phyloP scores from a whole-genome alignment of 2,329 filamentous ascomycete genomes.

The Ophiocordyceps robertsii region DNA sequence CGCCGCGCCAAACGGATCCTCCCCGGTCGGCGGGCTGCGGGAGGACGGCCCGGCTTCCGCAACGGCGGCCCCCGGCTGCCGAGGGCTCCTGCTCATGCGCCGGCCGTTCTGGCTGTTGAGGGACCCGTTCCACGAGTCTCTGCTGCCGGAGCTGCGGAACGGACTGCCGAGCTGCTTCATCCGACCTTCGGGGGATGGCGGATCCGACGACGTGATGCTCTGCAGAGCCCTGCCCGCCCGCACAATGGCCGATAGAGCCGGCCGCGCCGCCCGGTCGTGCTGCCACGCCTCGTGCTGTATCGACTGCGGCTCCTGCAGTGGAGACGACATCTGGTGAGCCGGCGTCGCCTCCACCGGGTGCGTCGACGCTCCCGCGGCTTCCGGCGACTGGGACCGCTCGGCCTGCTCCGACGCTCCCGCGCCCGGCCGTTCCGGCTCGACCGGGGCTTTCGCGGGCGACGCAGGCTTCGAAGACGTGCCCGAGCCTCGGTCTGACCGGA shows the following conservation, averaged over 20 bases:
- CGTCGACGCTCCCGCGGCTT: slow-evolving; percentile 9
- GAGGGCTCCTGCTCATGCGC: slow-evolving; percentile 17
- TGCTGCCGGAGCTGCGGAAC: slow-evolving; percentile 30
- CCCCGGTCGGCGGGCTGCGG: background rate
- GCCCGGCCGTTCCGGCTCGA: background rate
- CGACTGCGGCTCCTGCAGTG: slow-evolving; percentile 19
- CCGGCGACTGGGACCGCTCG: slow-evolving; percentile 4
- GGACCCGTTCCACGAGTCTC: slow-evolving; percentile 17
- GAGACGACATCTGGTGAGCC: slow-evolving; percentile 23
- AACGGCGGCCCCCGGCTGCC: slow-evolving; percentile 9
- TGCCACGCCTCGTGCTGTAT: slow-evolving; percentile 12
- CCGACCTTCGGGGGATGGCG: slow-evolving; percentile 39
- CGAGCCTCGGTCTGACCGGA: slow-evolving; percentile 6
- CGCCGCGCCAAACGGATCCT: slow-evolving; percentile 15
- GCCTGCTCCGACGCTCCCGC: slow-evolving; percentile 5
- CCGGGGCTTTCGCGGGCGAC: background rate
- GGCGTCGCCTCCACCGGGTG: slow-evolving; percentile 18
- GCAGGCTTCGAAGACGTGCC: background rate
- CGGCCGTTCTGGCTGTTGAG: slow-evolving; percentile 12
- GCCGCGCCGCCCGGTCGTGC: slow-evolving; percentile 20
- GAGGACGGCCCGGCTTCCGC: slow-evolving; percentile 2
- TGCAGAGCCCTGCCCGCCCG: slow-evolving; percentile 42
- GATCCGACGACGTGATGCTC: slow-evolving; percentile 45
- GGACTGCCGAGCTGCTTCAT: slow-evolving; percentile 41
- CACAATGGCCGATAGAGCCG: slow-evolving; percentile 43